Conservation (phyloP, 1,284 basidiomycete species). For the Tylopilus sp. region DNA sequence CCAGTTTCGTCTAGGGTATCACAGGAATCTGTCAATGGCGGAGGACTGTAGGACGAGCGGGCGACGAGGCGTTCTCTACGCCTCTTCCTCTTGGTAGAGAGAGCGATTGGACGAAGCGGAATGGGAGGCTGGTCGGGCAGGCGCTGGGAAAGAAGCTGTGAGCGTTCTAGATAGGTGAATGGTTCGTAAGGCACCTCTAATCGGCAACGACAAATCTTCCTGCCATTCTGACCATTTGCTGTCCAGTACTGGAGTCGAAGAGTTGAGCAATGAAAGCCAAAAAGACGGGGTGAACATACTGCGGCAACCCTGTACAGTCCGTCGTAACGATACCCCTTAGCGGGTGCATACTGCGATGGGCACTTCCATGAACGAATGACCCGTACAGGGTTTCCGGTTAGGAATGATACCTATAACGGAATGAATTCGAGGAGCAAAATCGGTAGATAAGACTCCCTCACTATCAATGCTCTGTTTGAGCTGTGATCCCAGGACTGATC, state of each 20-base stretch:
- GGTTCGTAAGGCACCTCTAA: conserved; percentile 20
- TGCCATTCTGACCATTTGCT: conserved; percentile 11
- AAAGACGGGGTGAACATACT: conserved; percentile 8
- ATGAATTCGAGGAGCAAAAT: not conserved
- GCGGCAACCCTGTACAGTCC: conserved; percentile 25
- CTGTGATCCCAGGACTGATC: conserved; percentile 25
- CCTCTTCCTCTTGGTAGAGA: not conserved
- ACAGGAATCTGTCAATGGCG: not conserved
- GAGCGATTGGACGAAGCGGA: conserved; percentile 8
- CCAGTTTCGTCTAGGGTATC: not conserved
- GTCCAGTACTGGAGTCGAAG: conserved; percentile 20
- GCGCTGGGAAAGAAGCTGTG: conserved; percentile 16
- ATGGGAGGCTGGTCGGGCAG: conserved; percentile 25
- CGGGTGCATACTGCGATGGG: conserved; percentile 25
- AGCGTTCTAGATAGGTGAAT: not conserved
- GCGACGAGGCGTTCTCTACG: not conserved
- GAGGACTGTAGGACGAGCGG: not conserved
- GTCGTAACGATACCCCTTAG: conserved; percentile 27
- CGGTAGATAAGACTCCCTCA: conserved; percentile 3
- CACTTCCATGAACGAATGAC: conserved; percentile 25
- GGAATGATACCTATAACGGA: conserved; percentile 18
- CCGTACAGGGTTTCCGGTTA: conserved; percentile 20
- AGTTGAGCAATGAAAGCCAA: not conserved
- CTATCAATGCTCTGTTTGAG: conserved; percentile 19
- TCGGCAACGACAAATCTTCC: conserved; percentile 25